These are phyloP conservation scores for Boeremia exigua DNA, from an alignment of 2,329 filamentous ascomycete genomes.

Conservation along the genomic window DNA sequence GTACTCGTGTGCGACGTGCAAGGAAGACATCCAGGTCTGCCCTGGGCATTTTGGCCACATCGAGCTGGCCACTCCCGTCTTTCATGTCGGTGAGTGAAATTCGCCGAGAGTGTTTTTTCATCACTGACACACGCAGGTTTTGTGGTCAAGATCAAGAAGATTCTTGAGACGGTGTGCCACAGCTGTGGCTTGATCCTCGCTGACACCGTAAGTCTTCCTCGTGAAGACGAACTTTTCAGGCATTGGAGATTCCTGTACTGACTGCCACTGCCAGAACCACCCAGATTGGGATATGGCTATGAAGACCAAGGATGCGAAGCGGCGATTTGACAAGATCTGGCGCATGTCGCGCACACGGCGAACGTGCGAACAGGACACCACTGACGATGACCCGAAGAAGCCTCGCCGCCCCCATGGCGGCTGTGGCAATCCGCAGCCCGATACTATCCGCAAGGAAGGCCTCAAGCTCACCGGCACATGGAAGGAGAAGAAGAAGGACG, in stretches of 20 bases:
- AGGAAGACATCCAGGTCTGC: conserved; percentile 93
- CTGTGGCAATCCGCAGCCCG: conserved; percentile 89
- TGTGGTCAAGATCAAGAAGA: conserved; percentile 98
- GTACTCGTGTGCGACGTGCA: conserved; percentile 95
- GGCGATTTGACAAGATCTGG: conserved; percentile 92
- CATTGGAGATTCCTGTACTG: conserved; percentile 60
- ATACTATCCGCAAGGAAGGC: conserved; percentile 79
- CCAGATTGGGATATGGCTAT: conserved; percentile 83
- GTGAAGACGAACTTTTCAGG: conserved; percentile 60
- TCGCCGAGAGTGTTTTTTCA: conserved; percentile 22
- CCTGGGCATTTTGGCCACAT: conserved; percentile 99
- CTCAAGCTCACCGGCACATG: conserved; percentile 79
- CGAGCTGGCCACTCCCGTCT: conserved; percentile 94
- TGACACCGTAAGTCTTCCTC: conserved; percentile 89
- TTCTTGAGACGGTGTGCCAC: conserved; percentile 98
- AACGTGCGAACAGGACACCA: conserved; percentile 78
- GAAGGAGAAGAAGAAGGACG: conserved; percentile 76
- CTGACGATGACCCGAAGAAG: conserved; percentile 64
- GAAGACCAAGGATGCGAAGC: conserved; percentile 87
- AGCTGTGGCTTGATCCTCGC: conserved; percentile 98
- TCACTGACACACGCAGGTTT: conserved; percentile 67
- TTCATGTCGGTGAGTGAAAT: conserved; percentile 71
- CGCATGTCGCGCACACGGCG: conserved; percentile 87
- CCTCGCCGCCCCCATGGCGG: conserved; percentile 72
- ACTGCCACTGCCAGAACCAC: conserved; percentile 66